These are phyloP conservation scores for Ophiosphaerella narmari DNA, from an alignment of 2,329 filamentous ascomycete genomes.

Conservation along the genomic window DNA sequence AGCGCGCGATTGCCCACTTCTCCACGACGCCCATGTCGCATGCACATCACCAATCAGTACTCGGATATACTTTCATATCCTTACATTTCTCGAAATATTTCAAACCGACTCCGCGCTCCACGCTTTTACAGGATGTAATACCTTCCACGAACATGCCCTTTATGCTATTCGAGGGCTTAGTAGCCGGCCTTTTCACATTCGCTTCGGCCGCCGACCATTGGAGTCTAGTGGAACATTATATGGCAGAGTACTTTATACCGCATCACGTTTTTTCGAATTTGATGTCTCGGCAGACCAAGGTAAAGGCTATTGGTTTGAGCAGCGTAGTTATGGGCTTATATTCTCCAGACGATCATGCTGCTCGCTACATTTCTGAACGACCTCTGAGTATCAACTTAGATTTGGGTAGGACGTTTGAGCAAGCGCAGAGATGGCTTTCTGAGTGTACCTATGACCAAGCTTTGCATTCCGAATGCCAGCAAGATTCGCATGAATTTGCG, in stretches of 20 bases:
- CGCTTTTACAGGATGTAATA: background rate
- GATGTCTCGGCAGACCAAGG: background rate
- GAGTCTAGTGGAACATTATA: background rate
- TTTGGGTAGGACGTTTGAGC: background rate
- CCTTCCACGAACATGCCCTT: background rate
- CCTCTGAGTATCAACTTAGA: background rate
- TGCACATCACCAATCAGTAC: background rate
- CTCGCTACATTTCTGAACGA: background rate
- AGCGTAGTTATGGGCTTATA: background rate
- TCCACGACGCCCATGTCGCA: background rate
- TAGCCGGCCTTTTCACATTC: background rate
- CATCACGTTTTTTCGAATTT: background rate
- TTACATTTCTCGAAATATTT: background rate
- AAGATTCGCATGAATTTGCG: background rate
- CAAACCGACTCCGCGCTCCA: background rate
- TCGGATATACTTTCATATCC: background rate
- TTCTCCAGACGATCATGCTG: background rate
- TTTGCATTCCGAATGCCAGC: background rate
- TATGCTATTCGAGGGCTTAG: background rate
- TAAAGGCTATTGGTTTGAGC: background rate
- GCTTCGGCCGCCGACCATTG: background rate
- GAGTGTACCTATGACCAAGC: background rate
- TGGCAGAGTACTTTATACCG: background rate
- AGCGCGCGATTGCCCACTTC: background rate
- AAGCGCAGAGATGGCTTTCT: background rate